Evolutionary conservation across 352 stramenopile species (phyloP).

Genomic region (Globisporangium sylvaticum): DNA sequence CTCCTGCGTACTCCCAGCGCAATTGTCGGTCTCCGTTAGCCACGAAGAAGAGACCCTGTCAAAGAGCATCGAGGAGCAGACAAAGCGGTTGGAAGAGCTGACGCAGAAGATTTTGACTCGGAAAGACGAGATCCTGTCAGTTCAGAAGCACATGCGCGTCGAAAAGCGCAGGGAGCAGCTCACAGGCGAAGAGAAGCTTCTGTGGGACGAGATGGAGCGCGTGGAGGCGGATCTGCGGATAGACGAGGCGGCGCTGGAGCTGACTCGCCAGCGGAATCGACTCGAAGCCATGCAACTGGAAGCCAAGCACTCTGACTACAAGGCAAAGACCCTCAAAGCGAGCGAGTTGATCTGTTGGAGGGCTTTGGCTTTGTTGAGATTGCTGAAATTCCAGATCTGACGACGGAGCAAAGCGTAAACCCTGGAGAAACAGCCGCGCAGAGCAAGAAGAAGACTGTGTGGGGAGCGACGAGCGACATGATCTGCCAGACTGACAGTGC

Average conservation of each 20-base stretch:
- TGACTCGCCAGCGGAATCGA: constrained; percentile 43
- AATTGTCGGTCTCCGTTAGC: constrained; percentile 21
- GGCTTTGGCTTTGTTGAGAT: constrained; percentile 38
- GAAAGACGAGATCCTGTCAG: constrained; percentile 32
- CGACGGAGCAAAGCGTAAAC: neutral
- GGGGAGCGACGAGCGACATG: constrained; percentile 11
- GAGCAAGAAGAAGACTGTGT: constrained; percentile 1
- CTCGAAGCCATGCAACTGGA: constrained; percentile 44
- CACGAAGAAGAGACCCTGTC: constrained; percentile 37
- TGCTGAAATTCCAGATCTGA: neutral
- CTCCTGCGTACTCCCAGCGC: neutral
- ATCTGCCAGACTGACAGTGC: constrained; percentile 12
- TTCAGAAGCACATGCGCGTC: constrained; percentile 49
- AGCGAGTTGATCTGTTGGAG: constrained; percentile 8
- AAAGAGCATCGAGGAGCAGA: constrained; percentile 68
- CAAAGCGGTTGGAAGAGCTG: constrained; percentile 39
- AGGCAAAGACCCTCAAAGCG: constrained; percentile 1
- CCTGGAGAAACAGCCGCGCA: neutral
- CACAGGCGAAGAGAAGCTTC: constrained; percentile 31
- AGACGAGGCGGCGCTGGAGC: constrained; percentile 36
- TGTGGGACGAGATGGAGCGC: constrained; percentile 48
- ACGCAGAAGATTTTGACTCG: constrained; percentile 36
- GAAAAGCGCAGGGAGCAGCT: constrained; percentile 49
- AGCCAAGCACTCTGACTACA: constrained; percentile 21
- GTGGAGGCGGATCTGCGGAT: constrained; percentile 32